Conservation (phyloP, 2,329 filamentous ascomycete genomes). For the Cercospora sojina region DNA sequence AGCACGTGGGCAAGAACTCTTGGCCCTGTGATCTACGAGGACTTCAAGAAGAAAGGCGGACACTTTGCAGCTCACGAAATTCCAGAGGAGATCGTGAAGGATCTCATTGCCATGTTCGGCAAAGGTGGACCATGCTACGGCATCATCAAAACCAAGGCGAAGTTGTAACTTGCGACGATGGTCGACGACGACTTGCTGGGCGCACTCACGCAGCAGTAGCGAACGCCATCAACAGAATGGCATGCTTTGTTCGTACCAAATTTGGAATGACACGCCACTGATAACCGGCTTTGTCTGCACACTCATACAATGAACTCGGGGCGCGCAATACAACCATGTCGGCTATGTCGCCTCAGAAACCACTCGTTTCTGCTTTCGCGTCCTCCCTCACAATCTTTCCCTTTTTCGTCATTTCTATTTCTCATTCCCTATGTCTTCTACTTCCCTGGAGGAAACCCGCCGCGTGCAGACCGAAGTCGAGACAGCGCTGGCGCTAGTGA, state of each 20-base stretch:
- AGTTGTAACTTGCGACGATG: constrained; percentile 11
- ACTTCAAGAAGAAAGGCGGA: constrained; percentile 50
- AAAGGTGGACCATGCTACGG: constrained; percentile 23
- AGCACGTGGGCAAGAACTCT: constrained; percentile 58
- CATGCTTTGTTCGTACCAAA: not conserved
- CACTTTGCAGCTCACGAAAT: constrained; percentile 58
- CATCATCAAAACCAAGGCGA: constrained; percentile 20
- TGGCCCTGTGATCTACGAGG: constrained; percentile 59
- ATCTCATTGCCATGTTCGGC: constrained; percentile 26
- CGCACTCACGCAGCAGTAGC: not conserved
- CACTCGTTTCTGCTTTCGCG: not conserved
- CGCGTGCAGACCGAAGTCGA: not conserved
- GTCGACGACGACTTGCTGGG: not conserved
- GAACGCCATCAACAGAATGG: not conserved
- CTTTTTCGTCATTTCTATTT: not conserved
- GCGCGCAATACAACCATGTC: not conserved
- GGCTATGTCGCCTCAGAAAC: not conserved
- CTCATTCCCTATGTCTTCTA: not conserved
- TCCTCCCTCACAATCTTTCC: not conserved
- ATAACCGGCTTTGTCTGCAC: not conserved
- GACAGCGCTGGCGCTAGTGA: not conserved
- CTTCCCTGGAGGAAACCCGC: not conserved
- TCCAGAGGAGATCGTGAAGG: constrained; percentile 25
- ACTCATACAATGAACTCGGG: not conserved
- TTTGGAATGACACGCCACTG: not conserved